Base-by-base conservation (phyloP, 306 rosid genomes). In the Oxytropis ochrocephala region DNA sequence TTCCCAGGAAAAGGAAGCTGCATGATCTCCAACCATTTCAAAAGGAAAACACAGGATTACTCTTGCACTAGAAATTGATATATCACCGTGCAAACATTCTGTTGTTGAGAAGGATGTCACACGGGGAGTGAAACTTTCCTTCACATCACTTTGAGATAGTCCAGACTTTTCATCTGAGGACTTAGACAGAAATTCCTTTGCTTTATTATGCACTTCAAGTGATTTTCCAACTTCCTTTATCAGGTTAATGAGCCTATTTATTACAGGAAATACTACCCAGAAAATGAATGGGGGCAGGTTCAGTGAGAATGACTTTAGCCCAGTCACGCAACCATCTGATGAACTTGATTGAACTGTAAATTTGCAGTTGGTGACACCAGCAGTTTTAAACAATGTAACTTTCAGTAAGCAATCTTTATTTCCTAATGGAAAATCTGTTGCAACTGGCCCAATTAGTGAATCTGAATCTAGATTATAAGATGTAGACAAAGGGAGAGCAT, bases 21-120 rank as follows among this genome's bases (percentile, higher is more conserved):
- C 62, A 54, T 35, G 69, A 65, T 75, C 86, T 56, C 64, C 69
- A n/a, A 52, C 78, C 44, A 77, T 77, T 79, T 83, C 89, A 14
- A 80, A 75, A 75, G 88, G 91, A 70, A 94, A 94, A 83, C 98
- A 94, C 27, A 94, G 84, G 41, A 94, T 73, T 13, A 94, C 82
- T 79, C 96, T 84, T 50, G 97, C 96, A 74, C 69, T 77, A 27
- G 85, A 75, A 52, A 88, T 76, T 38, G 83, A 76, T 80, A 94
- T 81, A 83, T 88, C 87, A 57, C 97, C 92, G 41, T 32, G 76
- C 59, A 80, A 47, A 64, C 82, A 72, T 47, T 85, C 80, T 51
- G 84, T 55, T 79, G 91, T 67, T 78, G 90, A 78, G 51, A 82
- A 65, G 51, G 88, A 61, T 72, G 77, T 84, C 36, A 81, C 78